Conservation (phyloP, 2,329 filamentous ascomycete genomes). For the Acrocalymma vagum region DNA sequence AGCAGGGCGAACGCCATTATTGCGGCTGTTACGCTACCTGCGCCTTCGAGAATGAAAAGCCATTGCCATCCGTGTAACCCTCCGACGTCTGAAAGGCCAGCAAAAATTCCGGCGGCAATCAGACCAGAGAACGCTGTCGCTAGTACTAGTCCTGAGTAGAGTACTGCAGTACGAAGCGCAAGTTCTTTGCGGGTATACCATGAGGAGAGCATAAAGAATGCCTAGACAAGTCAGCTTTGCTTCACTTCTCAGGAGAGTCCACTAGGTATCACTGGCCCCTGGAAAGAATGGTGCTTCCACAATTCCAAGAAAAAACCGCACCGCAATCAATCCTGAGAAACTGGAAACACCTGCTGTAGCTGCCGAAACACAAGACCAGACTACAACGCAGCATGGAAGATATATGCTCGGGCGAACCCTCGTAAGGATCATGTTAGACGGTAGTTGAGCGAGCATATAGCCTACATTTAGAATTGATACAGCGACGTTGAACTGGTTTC, state of each 20-base stretch:
- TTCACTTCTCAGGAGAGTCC: no score
- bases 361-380: slow-evolving; percentile 9
- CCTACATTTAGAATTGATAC: slow-evolving; percentile 64
- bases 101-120: slow-evolving; percentile 71
- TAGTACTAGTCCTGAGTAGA: slow-evolving; percentile 64
- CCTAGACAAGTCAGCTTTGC: no score
- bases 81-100: slow-evolving; percentile 70
- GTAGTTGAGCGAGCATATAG: slow-evolving; percentile 67
- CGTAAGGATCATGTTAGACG: slow-evolving; percentile 65
- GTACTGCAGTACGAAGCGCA: slow-evolving; percentile 11
- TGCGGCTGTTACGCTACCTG: slow-evolving; percentile 11
- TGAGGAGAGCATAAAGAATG: no score
- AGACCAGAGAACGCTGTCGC: slow-evolving; percentile 74
- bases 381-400: slow-evolving; percentile 33
- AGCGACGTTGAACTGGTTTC: slow-evolving; percentile 11
- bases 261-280: no score
- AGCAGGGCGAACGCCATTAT: slow-evolving; percentile 4
- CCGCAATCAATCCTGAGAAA: slow-evolving; percentile 62
- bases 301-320: slow-evolving; percentile 69
- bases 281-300: slow-evolving; percentile 72
- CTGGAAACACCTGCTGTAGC: slow-evolving; percentile 70
- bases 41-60: slow-evolving; percentile 57
- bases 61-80: slow-evolving; percentile 44
- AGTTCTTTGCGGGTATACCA: slow-evolving; percentile 19
- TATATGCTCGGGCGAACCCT: slow-evolving; percentile 62